These are phyloP conservation scores for Zopfia rhizophila DNA, from an alignment of 2,329 filamentous ascomycete species.

Conservation along the genomic window DNA sequence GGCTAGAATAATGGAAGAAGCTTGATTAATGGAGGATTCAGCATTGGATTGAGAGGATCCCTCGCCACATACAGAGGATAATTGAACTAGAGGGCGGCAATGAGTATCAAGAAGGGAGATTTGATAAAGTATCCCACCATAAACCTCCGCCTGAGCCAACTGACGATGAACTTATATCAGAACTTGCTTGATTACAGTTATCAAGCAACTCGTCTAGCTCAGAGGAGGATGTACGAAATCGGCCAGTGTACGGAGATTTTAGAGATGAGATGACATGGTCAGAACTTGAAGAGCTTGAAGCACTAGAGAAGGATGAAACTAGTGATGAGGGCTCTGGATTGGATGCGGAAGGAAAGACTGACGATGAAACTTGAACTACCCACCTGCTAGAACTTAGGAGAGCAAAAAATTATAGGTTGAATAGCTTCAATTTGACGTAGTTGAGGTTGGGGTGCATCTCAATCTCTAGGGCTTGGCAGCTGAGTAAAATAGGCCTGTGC, in stretches of 20 bases:
- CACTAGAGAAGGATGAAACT: background rate
- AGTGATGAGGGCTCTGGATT: background rate
- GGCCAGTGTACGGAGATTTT: slow-evolving; percentile 1
- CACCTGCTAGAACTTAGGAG: too few species aligned
- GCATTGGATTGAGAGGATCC: slow-evolving; percentile 24
- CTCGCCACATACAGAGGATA: slow-evolving; percentile 24
- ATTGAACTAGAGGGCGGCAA: slow-evolving; percentile 21
- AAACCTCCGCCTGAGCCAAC: background rate
- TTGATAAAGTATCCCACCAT: background rate
- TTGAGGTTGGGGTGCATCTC: too few species aligned
- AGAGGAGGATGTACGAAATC: background rate
- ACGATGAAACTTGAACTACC: too few species aligned
- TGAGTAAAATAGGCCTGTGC: too few species aligned
- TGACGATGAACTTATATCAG: too few species aligned
- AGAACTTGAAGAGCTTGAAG: slow-evolving; percentile 1
- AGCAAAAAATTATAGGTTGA: too few species aligned
- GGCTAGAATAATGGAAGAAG: slow-evolving; percentile 11
- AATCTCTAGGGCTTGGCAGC: too few species aligned
- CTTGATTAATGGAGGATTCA: slow-evolving; percentile 21
- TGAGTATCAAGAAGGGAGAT: slow-evolving; percentile 25
- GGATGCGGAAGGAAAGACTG: background rate
- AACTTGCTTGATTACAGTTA: background rate
- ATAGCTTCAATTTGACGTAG: too few species aligned
- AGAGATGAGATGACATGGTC: background rate
- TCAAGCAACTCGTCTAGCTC: background rate